Evolutionary conservation across 2,329 filamentous ascomycete genomes (phyloP), one percentile per base, ranked within the genome.

Genomic region (Stagonosporopsis vannaccii): DNA sequence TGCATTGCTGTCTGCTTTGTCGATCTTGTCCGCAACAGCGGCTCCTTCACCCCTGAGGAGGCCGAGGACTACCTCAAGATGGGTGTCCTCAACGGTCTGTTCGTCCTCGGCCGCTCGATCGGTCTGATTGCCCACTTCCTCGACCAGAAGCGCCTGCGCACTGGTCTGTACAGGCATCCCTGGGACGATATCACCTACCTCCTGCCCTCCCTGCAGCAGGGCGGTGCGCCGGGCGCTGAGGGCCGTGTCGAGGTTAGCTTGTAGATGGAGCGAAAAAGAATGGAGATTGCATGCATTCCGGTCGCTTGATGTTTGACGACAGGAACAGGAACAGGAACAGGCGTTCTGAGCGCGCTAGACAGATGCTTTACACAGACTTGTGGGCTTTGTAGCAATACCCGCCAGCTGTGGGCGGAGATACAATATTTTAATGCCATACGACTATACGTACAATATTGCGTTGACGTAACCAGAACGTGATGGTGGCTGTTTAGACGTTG

Each of bases 41-140:
- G 95, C 78, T 94, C 95, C 52, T 99, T 99, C 87, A 94, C 90
- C 67, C 78, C 87, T 44, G 95, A 99, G 81, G 95, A 99, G 84
- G 93, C 93, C 48, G 95, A 99, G 82, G 95, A 99, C 80, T 99
- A 99, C 86, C 88, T 99, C 77, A 87, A 88, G 80, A 99, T 98
- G 93, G 95, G 95, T 86, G 95, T 99, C 44, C 88, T 99, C 72
- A 99, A 99, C 86, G 95, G 95, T 84, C 90, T 99, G 60, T 99
- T 99, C 85, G 95, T 99, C 42, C 88, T 99, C 59, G 95, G 95
- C 75, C 90, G 95, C 76, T 92, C 87, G 79, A 99, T 99, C 75
- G 95, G 95, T 91, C 86, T 99, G 68, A 99, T 99, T 90, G 95
- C 95, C 75, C 95, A 99, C 82, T 98, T 94, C 87, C 89, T 99